These are phyloP conservation scores for Debaryomycetaceae sp. DNA, from an alignment of 1,139 yeast genomes.

Conservation along the genomic window DNA sequence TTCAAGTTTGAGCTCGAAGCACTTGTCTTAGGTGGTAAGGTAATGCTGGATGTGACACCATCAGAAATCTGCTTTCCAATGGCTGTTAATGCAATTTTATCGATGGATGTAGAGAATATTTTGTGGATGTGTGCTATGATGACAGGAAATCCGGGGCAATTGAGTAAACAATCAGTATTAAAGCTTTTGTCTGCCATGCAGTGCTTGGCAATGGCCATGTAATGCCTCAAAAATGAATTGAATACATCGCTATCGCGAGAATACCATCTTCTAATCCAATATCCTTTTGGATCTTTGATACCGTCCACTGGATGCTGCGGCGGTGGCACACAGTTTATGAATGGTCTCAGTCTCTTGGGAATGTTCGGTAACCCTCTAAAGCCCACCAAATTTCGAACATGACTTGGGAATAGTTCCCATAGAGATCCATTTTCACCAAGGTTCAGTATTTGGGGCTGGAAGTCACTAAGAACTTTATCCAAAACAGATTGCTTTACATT, in stretches of 20 bases:
- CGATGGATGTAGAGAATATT: conserved; percentile 33
- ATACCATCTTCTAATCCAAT: conserved; percentile 61
- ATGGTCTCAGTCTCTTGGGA: conserved; percentile 22
- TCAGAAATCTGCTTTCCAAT: not conserved
- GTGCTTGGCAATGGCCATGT: conserved; percentile 23
- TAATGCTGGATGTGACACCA: not conserved
- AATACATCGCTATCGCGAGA: conserved; percentile 62
- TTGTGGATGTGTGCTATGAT: conserved; percentile 38
- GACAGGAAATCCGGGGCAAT: conserved; percentile 36
- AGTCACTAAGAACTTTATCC: conserved; percentile 10
- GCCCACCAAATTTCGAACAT: conserved; percentile 35
- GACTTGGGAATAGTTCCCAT: conserved; percentile 31
- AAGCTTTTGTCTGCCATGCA: conserved; percentile 6
- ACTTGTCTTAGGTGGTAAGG: conserved; percentile 1
- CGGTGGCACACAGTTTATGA: conserved; percentile 41
- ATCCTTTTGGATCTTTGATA: conserved; percentile 58
- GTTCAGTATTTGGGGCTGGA: not conserved
- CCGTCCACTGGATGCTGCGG: conserved; percentile 57
- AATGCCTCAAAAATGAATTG: conserved; percentile 73
- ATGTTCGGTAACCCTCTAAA: conserved; percentile 29
- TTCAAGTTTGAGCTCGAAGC: not conserved
- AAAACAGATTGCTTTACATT: conserved; percentile 48
- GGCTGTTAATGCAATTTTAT: conserved; percentile 17
- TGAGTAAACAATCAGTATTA: conserved; percentile 9
- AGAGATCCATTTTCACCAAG: conserved; percentile 2